Base-by-base conservation (phyloP, 1,284 basidiomycete species). In the Violaceomyces palustris region DNA sequence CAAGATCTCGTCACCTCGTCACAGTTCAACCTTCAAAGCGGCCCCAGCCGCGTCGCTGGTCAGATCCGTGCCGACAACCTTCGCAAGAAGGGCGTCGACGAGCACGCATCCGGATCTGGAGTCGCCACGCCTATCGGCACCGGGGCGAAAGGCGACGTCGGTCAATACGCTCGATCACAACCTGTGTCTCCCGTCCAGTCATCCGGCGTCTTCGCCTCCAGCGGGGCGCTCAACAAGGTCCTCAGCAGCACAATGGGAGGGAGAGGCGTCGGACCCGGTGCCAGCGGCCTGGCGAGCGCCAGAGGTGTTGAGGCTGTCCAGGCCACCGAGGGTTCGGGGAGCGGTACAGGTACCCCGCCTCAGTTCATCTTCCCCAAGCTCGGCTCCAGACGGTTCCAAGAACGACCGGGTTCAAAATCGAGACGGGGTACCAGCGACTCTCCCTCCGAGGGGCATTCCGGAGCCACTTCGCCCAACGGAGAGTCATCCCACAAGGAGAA, bases 291-390 rank as follows among this genome's bases (percentile, higher is more conserved):
- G 10, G 57, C 60, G 14, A 48, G 50, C 7, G 63, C 63, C 7
- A 56, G 63, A 15, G 60, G 60, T 8, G 51, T 66, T 10, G 61
- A 63, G 19, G 39, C 42, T 15, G 34, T 49, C 24, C 41, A 41
- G 45, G 44, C 18, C 36, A 38, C 46, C 11, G 21, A 30, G 5
- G 15, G 12, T 12, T 30, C 27, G 11, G 18, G 9, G 21, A 6
- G 11, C 23, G 46, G 46, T 15, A 33, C 52, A 15, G 40, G 42
- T 37, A 69, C 66, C 11, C 66, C 66, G 9, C 62, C 64, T 8
- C 66, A 69, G 33, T 69, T 67, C 51, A 50, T 69, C 43, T 69
- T 69, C 45, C 65, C 64, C 42, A 69, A 69, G 51, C 54, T 69
- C 17, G 64, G 64, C 41, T 41, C 61, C 18, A 49, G 65, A 30